Evolutionary conservation across 2,329 filamentous ascomycete genomes (phyloP).

Genomic region (Xylariaceae sp.): DNA sequence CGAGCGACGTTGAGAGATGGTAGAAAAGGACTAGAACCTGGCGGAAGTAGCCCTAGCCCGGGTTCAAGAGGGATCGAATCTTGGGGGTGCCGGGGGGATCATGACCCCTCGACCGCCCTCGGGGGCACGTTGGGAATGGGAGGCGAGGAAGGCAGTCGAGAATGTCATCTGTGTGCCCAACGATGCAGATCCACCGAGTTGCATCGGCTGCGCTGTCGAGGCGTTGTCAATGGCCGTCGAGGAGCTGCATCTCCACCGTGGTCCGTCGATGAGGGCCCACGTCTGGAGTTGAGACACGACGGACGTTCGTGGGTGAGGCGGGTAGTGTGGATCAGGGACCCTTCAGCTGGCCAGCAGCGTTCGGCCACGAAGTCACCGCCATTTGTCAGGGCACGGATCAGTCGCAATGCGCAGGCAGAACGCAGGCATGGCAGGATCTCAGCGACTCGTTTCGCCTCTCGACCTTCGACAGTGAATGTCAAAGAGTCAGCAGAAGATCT

Average conservation of each 20-base stretch:
- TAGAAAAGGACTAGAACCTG: slow-evolving; percentile 10
- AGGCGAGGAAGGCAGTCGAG: slow-evolving; percentile 9
- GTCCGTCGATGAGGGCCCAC: slow-evolving; percentile 19
- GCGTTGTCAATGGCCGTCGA: slow-evolving; percentile 21
- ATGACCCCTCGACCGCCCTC: neutral
- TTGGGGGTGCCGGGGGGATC: slow-evolving; percentile 4
- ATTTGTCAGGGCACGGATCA: slow-evolving; percentile 19
- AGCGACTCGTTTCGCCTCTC: neutral
- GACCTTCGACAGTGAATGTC: no score
- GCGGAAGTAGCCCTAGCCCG: slow-evolving; percentile 11
- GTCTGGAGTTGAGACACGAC: slow-evolving; percentile 11
- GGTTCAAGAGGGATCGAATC: slow-evolving; percentile 3
- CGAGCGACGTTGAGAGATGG: slow-evolving; percentile 9
- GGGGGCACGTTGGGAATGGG: slow-evolving; percentile 18
- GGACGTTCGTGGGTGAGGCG: slow-evolving; percentile 23
- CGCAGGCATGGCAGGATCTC: slow-evolving; percentile 2
- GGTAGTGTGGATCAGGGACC: slow-evolving; percentile 23
- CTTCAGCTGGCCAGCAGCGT: slow-evolving; percentile 25
- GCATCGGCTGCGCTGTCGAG: slow-evolving; percentile 24
- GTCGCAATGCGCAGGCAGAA: slow-evolving; percentile 5
- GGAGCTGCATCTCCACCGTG: slow-evolving; percentile 20
- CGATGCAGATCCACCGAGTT: slow-evolving; percentile 28
- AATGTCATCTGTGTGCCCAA: slow-evolving; percentile 28
- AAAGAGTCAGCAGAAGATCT: no score
- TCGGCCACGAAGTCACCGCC: slow-evolving; percentile 32